Base-by-base conservation (phyloP, 169 alveolate genomes). In the Plasmodium vinckei region DNA sequence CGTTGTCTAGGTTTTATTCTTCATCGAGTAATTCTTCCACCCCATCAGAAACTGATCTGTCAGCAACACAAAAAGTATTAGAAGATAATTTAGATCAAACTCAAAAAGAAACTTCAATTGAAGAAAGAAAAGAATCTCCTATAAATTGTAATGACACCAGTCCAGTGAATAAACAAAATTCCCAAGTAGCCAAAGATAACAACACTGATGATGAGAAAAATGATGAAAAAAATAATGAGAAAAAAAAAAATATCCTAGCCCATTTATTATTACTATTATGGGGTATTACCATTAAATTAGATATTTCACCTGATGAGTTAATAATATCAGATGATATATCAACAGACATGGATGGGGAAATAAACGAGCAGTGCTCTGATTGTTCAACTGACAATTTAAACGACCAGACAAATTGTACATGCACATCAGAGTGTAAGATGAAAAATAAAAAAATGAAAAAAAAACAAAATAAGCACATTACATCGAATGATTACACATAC, bases 271-370 rank as follows among this genome's bases (percentile, higher is more conserved):
- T 79, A 10, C 51, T 79, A 5, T 71, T 79, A 21, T 79, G 89
- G 89, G 89, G 89, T 25, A 39, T 67, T 70, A 79, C 53, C 57
- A 67, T 79, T 49, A 51, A 54, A 25, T 27, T 79, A 23, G 25
- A 79, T 53, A 46, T 44, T 5, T 19, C 39, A 12, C 49, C 13
- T 10, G 89, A 79, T 9, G 82, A 79, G n/a, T n/a, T 79, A n/a
- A 13, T 79, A 17, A 68, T 79, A 65, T 65, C 89, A 15, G 89
- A 67, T n/a, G 84, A 79, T 27, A n/a, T 79, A 39, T 68, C 89
- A 33, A 53, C 89, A 12, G 89, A 79, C 6, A 39, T 42, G 64
- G 89, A 53, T n/a, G 57, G 42, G 12, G 68, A 63, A 25, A 27
- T 9, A 49, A 63, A 13, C 10, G 53, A 72, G 72, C 21, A 46